Base-by-base conservation (phyloP, 2,329 filamentous ascomycete genomes). In the Sphaceloma murrayae region DNA sequence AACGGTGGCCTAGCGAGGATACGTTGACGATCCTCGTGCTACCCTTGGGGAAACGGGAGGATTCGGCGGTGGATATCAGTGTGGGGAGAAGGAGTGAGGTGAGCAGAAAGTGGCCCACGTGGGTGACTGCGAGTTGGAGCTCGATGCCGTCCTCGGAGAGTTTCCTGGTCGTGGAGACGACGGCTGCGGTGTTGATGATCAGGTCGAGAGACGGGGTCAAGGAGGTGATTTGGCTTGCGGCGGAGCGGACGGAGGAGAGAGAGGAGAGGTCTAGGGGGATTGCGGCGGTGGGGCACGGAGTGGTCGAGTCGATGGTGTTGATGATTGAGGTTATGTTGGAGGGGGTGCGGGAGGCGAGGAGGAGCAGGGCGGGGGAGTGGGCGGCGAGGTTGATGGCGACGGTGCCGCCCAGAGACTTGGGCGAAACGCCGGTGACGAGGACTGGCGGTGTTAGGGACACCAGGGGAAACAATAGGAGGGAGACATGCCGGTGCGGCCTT, bases 171-270 rank as follows among this genome's bases (percentile, higher is more conserved):
- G 51, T 34, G 2, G 53, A 56, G 60, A 66, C 66, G 26, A 67
- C 52, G 1, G 63, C 66, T 9, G 67, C 65, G 47, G 65, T 69
- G 53, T 67, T 65, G 46, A 69, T 58, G 2, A 68, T 50, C 2
- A 69, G 54, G 49, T 67, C 62, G 31, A 69, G 59, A 0, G 50
- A 47, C 16, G 54, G 56, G 11, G 34, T 44, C 2, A 40, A 34
- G 27, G 27, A 32, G 29, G 57, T 54, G 30, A 67, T 53, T 36
- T 55, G 46, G 2, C 46, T 44, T 3, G 62, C 61, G 2, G 63
- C 59, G n/a, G 53, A 47, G 0, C 58, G 58, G 2, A 65, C 53
- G 3, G 53, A 56, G 0, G 45, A 31, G 21, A 60, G 52, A 1
- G 56, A 64, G 8, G 50, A 51, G 9, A 67, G 52, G 46, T 67